These are phyloP conservation scores for Nowakowskiella sp. DNA, from an alignment of 192 early-diverging fungal species.

Conservation along the genomic window DNA sequence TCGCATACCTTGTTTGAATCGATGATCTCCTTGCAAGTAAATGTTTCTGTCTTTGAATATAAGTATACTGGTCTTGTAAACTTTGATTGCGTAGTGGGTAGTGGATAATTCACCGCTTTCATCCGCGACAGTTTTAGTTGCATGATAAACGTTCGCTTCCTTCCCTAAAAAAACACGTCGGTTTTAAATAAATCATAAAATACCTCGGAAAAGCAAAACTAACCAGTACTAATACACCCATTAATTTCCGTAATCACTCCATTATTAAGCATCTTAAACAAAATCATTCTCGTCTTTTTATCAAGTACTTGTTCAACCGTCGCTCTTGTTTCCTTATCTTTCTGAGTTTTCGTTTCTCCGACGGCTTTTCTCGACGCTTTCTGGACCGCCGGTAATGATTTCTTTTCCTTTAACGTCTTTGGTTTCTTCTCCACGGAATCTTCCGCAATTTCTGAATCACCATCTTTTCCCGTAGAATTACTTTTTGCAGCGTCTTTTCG, in stretches of 20 bases:
- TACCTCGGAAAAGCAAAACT: neutral
- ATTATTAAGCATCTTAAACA: conserved; percentile 91
- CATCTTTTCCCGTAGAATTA: too few relatives aligned
- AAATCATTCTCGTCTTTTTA: conserved; percentile 93
- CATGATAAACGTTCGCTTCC: conserved; percentile 95
- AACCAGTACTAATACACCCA: conserved; percentile 90
- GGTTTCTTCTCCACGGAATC: too few relatives aligned
- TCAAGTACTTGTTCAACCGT: conserved; percentile 96
- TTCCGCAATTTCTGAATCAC: too few relatives aligned
- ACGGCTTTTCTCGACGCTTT: too few relatives aligned
- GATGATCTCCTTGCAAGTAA: conserved; percentile 90
- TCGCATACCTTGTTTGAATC: conserved; percentile 94
- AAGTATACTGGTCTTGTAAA: conserved; percentile 98
- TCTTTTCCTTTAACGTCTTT: too few relatives aligned
- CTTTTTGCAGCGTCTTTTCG: too few relatives aligned
- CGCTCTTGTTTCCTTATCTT: conserved; percentile 90
- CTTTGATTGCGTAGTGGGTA: conserved; percentile 92
- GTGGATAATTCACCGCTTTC: conserved; percentile 62
- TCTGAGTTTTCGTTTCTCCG: too few relatives aligned
- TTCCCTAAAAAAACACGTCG: neutral
- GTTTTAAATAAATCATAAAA: conserved; percentile 14
- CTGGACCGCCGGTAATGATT: too few relatives aligned
- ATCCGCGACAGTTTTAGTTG: too few relatives aligned
- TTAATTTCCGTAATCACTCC: conserved; percentile 88
- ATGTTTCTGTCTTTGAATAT: conserved; percentile 97